Base-by-base conservation (phyloP, 2,329 filamentous ascomycete species). In the Blastomyces emzantsi region DNA sequence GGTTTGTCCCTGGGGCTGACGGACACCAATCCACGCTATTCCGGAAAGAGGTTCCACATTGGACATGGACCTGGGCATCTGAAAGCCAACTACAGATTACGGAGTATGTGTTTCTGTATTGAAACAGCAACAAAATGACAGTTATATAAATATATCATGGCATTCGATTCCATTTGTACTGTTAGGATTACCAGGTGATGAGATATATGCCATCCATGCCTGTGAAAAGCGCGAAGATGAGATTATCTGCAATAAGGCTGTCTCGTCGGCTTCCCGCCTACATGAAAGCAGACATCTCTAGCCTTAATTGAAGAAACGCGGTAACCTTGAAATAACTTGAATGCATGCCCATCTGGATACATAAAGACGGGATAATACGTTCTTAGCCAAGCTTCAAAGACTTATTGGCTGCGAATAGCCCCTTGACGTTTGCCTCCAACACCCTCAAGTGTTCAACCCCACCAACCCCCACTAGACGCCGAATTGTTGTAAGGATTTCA, bases 21-120 rank as follows among this genome's bases (percentile, higher is more conserved):
- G 41, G 55, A 58, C 22, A 25, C 55, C 56, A 41, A 25, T 22
- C 39, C 9, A 59, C 56, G 39, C 56, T 60, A 60, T 60, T 60
- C 58, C 58, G 25, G 43, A 60, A 60, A 49, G 58, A 60, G 58
- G 43, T 43, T n/a, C 58, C 39, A 45, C 56, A n/a, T n/a, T n/a
- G n/a, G n/a, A n/a, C 30, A 9, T 36, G 33, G 33, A 11, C 33
- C 33, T 36, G 33, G 3, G 33, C 33, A 47, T 2, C 45, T 6
- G 9, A 15, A 47, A 19, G 17, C 43, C 17, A n/a, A 47, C 30
- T 9, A n/a, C n/a, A n/a, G n/a, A n/a, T n/a, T n/a, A n/a, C n/a
- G n/a, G n/a, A n/a, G n/a, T n/a, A 39, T 36, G 36, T 45, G 43
- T 45, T 45, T 45, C 13, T 28, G 22, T 28, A 3, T 3, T 4